These are phyloP conservation scores for Amoebophrya sp. DNA, from an alignment of 169 alveolate genomes.

Conservation along the genomic window DNA sequence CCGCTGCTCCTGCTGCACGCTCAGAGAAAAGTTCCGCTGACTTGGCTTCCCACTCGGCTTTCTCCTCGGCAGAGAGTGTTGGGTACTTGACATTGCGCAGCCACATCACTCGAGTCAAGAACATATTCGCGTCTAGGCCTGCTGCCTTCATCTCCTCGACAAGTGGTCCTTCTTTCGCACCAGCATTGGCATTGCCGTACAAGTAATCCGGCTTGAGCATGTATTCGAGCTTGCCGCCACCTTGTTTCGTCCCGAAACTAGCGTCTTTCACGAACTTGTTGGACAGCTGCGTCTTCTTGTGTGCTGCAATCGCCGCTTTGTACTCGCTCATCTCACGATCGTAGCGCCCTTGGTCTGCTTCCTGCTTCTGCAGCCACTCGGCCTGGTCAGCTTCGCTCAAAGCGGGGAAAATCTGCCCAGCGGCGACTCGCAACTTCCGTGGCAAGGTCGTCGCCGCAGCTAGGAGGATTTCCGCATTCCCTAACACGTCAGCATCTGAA, in stretches of 20 bases:
- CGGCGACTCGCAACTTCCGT: neutral
- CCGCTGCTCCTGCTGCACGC: neutral
- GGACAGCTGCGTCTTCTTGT: neutral
- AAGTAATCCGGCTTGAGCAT: neutral
- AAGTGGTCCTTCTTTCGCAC: neutral
- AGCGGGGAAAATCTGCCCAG: neutral
- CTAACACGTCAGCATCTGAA: too few species aligned
- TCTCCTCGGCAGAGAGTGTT: neutral
- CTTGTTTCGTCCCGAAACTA: neutral
- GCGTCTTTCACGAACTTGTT: neutral
- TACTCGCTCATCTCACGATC: neutral
- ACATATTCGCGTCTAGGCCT: neutral
- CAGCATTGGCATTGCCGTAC: neutral
- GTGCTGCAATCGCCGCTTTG: neutral
- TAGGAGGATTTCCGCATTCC: neutral
- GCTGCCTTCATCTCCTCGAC: neutral
- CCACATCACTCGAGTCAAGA: neutral
- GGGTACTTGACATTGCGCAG: neutral
- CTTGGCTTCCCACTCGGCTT: neutral
- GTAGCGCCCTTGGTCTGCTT: neutral
- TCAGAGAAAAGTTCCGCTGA: too few species aligned
- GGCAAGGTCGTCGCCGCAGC: neutral
- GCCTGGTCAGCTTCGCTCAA: neutral
- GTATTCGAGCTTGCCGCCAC: neutral
- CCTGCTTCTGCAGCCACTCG: neutral